Evolutionary conservation across 2,329 filamentous ascomycete species (phyloP), one percentile per base, ranked within the genome.

Genomic region (Pseudocercospora cruenta): DNA sequence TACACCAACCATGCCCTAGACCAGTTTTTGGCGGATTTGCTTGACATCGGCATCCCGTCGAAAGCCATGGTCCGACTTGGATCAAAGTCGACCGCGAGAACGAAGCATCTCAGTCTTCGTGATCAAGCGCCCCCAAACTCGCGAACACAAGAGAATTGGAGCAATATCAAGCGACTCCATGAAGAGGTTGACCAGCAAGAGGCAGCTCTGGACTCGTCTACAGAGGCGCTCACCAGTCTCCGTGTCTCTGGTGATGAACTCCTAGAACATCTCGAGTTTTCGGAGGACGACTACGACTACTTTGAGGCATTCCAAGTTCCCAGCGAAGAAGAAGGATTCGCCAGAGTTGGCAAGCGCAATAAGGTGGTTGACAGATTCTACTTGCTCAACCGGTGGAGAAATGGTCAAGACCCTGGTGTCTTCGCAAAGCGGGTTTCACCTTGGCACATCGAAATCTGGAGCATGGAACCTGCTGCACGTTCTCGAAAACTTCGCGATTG

Each of bases 31-130:
- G 36, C 90, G 69, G 85, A 90, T 65, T 74, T 91, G 0, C 64
- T 87, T 0, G 78, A 85, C 6, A 80, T 78, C 1, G 80, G 79
- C 0, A 75, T 85, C 4, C 91, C 65, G 3, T 39, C 54, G 4
- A 70, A 77, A 0, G 79, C 84, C 4, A 81, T 91, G 39, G 82
- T 91, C 36, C 86, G 89, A 0, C 85, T 91, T 3, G 89, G 89
- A 0, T 83, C 82, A 0, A 83, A 83, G 28, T 87, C 83, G 2
- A 85, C 70, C 4, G 16, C 55, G 22, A 55, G 87, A 62, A 88
- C 86, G 0, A 80, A 84, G 31, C 70, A 75, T 2, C 74, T 91
- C 0, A 72, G 86, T 91, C 0, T 79, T 91, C 49, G 89, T 91
- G 73, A 81, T 86, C 0, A 88, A 91, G 65, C 36, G 14, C 36